phyloP scores from a whole-genome alignment of 805 yeast species.

The Candida vartiovaarae region DNA sequence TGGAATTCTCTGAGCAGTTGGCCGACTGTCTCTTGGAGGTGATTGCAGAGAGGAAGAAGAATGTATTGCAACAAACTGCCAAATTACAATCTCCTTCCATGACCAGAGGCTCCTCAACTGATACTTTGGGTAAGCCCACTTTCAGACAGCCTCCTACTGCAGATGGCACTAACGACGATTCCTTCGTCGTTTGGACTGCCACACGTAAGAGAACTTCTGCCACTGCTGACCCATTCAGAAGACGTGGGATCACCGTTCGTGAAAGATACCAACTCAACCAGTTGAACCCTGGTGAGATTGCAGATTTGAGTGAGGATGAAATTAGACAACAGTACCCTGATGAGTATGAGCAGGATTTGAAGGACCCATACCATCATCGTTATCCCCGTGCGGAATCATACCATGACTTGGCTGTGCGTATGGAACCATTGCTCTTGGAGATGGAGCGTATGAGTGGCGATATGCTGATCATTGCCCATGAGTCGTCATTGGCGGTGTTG shows the following conservation, averaged over 20 bases:
- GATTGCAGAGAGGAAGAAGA: slow-evolving; percentile 26
- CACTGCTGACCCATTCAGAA: slow-evolving; percentile 63
- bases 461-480: slow-evolving; percentile 87
- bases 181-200: slow-evolving; percentile 92
- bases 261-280: slow-evolving; percentile 83
- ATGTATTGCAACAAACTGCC: background rate
- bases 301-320: slow-evolving; percentile 56
- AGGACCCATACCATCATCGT: slow-evolving; percentile 90
- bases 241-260: slow-evolving; percentile 54
- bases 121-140: slow-evolving; percentile 17
- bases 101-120: slow-evolving; percentile 13
- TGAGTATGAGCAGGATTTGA: slow-evolving; percentile 56
- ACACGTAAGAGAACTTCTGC: slow-evolving; percentile 79
- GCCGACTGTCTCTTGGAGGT: slow-evolving; percentile 43
- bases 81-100: slow-evolving; percentile 1
- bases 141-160: slow-evolving; percentile 34
- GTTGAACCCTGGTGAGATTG: slow-evolving; percentile 83
- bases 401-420: slow-evolving; percentile 90
- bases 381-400: slow-evolving; percentile 91
- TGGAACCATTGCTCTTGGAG: slow-evolving; percentile 89
- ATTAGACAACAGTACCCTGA: slow-evolving; percentile 54
- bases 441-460: slow-evolving; percentile 90
- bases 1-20: slow-evolving; percentile 56
- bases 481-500: slow-evolving; percentile 78
- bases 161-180: slow-evolving; percentile 52